Evolutionary conservation across 2,329 filamentous ascomycete genomes (phyloP).

Genomic region (Madurella fahalii): DNA sequence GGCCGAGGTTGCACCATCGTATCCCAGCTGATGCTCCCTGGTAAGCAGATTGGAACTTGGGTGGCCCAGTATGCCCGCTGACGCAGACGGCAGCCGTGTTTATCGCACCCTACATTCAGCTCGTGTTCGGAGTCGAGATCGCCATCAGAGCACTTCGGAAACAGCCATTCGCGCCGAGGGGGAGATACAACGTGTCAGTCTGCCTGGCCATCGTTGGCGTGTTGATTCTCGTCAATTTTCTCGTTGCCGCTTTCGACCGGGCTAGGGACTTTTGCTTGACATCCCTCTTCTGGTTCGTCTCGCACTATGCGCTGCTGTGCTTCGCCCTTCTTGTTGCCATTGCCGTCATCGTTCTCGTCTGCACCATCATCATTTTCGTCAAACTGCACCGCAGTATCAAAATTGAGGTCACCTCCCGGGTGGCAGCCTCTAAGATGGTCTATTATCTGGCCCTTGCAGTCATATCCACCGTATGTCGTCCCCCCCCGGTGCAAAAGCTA

Average conservation of each 20-base stretch:
- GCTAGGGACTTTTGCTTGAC: conserved; percentile 61
- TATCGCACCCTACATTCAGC: conserved; percentile 60
- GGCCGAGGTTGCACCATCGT: conserved; percentile 50
- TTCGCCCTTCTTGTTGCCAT: conserved; percentile 52
- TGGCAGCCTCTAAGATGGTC: conserved; percentile 64
- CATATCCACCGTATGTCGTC: conserved; percentile 50
- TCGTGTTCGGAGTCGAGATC: conserved; percentile 62
- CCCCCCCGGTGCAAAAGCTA: background rate
- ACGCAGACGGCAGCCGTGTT: conserved; percentile 51
- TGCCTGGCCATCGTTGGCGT: conserved; percentile 51
- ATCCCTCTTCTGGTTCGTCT: conserved; percentile 64
- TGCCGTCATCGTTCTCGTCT: conserved; percentile 46
- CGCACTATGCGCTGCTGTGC: conserved; percentile 54
- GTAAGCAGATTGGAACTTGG: conserved; percentile 33
- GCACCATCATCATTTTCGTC: conserved; percentile 52
- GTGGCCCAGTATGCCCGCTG: background rate
- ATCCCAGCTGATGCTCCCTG: conserved; percentile 57
- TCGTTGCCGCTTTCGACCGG: conserved; percentile 52
- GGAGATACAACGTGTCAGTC: conserved; percentile 56
- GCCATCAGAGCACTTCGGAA: conserved; percentile 51
- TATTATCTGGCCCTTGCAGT: conserved; percentile 60
- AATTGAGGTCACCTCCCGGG: conserved; percentile 56
- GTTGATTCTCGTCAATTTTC: conserved; percentile 52
- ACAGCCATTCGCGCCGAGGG: conserved; percentile 54
- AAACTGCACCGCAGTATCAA: conserved; percentile 51